These are phyloP conservation scores for Austroboletus olivaceoglutinosus DNA, from an alignment of 1,284 basidiomycete genomes.

Conservation along the genomic window DNA sequence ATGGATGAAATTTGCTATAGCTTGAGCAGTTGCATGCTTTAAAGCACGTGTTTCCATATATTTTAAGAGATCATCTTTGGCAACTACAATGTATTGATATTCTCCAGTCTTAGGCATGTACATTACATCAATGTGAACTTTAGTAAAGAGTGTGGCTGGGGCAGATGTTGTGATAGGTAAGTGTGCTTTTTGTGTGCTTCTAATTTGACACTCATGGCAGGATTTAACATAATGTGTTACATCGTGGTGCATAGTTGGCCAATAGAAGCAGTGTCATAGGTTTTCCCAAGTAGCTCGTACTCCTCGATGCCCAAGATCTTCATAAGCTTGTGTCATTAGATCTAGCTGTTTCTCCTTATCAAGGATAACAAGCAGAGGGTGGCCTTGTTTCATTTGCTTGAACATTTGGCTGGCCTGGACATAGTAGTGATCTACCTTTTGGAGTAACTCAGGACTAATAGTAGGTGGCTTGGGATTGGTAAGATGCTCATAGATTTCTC, in stretches of 20 bases:
- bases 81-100: background rate
- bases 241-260: background rate
- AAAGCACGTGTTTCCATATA: background rate
- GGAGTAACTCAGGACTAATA: background rate
- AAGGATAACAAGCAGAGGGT: background rate
- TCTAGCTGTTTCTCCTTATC: background rate
- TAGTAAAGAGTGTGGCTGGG: background rate
- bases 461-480: background rate
- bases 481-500: background rate
- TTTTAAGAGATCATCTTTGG: background rate
- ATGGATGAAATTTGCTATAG: background rate
- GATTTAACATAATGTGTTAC: background rate
- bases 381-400: background rate
- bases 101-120: background rate
- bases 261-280: background rate
- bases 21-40: background rate
- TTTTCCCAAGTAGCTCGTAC: background rate
- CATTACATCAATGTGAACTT: background rate
- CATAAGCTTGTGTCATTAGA: background rate
- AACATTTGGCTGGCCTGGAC: background rate
- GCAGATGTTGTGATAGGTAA: background rate
- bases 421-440: background rate
- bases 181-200: too few species aligned
- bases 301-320: background rate
- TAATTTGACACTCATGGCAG: background rate